A percentile compares a stretch with the other conserved stretches of the same genome.
These are phyloP conservation scores for Tuber microsphaerosporum DNA, from an alignment of 495 filamentous ascomycete genomes.

Conservation along the genomic window DNA sequence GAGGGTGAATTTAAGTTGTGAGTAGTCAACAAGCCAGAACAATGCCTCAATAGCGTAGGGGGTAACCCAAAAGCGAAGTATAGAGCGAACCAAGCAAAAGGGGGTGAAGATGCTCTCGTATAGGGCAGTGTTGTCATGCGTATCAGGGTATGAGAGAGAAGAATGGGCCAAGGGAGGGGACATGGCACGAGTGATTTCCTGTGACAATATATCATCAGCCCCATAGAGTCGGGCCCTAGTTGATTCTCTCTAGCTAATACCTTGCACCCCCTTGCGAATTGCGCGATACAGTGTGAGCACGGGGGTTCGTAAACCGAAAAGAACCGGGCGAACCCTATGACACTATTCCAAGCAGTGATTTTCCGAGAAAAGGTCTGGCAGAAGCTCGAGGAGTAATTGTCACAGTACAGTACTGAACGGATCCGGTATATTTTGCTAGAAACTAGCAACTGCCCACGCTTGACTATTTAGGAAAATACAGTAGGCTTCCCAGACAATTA, in stretches of 20 bases:
- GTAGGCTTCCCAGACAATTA: neutral
- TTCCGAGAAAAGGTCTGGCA: neutral
- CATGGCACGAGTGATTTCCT: neutral
- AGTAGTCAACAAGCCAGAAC: neutral
- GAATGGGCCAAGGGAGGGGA: neutral
- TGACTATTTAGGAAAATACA: neutral
- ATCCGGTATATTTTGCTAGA: neutral
- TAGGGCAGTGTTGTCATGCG: neutral
- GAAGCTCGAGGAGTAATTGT: neutral
- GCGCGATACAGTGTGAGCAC: neutral
- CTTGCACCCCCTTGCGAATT: neutral
- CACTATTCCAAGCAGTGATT: neutral
- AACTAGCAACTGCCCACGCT: neutral
- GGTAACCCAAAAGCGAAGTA: neutral
- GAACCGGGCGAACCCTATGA: neutral
- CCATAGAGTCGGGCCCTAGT: neutral
- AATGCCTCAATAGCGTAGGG: neutral
- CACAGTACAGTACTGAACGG: neutral
- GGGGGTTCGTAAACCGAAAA: neutral
- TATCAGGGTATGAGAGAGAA: neutral
- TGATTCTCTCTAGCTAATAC: neutral
- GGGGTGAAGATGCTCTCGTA: neutral
- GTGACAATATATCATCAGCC: neutral
- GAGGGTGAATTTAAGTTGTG: neutral
- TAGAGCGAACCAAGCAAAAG: neutral